These are phyloP conservation scores for Syzygium malaccense DNA, from an alignment of 441 rosid species.

Conservation along the genomic window DNA sequence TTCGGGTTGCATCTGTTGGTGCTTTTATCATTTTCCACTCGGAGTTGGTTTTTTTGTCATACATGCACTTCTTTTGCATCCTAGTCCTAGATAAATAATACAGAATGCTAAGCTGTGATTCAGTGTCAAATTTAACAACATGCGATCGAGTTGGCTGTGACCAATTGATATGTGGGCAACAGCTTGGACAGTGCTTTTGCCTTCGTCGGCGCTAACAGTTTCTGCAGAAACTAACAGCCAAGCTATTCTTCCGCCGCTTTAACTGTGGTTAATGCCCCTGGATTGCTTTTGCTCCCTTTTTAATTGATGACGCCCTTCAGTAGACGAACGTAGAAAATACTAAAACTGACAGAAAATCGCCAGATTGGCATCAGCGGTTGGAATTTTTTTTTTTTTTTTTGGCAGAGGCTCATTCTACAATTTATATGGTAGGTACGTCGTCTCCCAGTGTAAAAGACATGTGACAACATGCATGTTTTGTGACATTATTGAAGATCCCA, in stretches of 20 bases:
- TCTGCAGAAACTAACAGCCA: not conserved
- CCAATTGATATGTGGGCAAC: not conserved
- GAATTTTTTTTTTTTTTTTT: not conserved
- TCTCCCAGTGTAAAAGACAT: not conserved
- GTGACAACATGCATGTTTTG: not conserved
- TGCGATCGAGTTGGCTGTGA: not conserved
- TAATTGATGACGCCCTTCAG: not conserved
- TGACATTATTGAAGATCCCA: not conserved
- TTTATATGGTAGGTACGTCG: not conserved
- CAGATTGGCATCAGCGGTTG: not conserved
- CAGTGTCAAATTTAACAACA: not conserved
- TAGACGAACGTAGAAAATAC: not conserved
- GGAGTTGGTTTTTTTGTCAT: not conserved
- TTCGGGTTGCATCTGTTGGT: accelerated
- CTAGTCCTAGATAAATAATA: not conserved
- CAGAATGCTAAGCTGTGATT: not conserved
- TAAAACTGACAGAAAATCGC: not conserved
- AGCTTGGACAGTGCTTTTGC: not conserved
- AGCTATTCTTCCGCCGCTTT: not conserved
- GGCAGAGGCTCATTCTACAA: not conserved
- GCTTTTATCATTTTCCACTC: not conserved
- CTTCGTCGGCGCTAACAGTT: not conserved
- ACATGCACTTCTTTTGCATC: not conserved
- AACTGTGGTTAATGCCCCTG: not conserved
- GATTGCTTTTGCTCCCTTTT: not conserved